Base-by-base conservation (phyloP, 345 rosid genomes). In the Eucalyptus polyanthemos region DNA sequence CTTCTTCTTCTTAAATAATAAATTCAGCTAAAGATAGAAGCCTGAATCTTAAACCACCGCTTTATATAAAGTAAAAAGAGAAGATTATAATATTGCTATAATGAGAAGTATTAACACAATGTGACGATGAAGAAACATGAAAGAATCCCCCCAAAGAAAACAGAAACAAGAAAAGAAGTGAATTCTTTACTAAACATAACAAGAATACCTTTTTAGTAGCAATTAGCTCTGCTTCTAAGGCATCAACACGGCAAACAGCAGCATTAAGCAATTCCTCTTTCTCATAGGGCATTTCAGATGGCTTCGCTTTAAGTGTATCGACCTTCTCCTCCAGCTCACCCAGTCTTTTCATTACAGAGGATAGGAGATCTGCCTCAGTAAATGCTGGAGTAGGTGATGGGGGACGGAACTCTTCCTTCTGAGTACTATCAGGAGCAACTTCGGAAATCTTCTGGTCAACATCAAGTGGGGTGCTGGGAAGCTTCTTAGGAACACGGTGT, bases 211-310 rank as follows among this genome's bases (percentile, higher is more conserved):
- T 96, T 89, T 98, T 98, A 53, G 99, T 96, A 88, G 99, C 96
- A 93, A 98, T 98, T 87, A 98, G 95, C 93, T 98, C 99, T 5
- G 99, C 99, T 94, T 98, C 99, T 67, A 98, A 93, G 37, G 98
- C 99, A 87, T 98, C 99, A 88, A 98, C 99, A 22, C 99, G 99
- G 89, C 98, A 98, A 80, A 98, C 99, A 86, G 99, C 99, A 87
- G 99, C 99, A 90, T 96, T 96, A 89, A 98, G 94, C 51, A 98
- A 90, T 90, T 98, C 99, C 93, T 92, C 99, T 94, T 98, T 98
- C 95, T 98, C 99, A 25, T 80, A 95, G 89, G 99, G 99, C 99
- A 98, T 98, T 94, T 94, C 98, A 50, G 95, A 93, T 86, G 99
- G 99, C 91, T 97, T 98, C 80, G 97, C 92, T 92, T 95, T 97